A percentile compares a stretch with the other conserved stretches of the same genome.
phyloP scores from a whole-genome alignment of 345 rosid genomes.

The Noccaea caerulescens region DNA sequence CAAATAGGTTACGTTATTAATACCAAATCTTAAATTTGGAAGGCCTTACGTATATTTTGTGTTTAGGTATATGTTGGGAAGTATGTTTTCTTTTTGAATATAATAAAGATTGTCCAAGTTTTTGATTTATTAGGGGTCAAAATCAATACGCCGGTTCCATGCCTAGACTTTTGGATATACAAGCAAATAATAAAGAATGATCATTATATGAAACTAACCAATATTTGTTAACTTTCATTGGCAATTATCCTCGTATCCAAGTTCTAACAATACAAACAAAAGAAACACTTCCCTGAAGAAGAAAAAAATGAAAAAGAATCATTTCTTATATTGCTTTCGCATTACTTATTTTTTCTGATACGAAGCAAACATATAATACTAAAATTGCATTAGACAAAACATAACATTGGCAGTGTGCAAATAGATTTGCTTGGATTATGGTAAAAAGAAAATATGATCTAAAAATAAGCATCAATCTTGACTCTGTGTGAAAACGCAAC shows the following conservation, averaged over 20 bases:
- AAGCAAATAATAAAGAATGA: background rate
- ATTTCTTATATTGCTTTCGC: too few species aligned
- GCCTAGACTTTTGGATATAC: slow-evolving; percentile 30
- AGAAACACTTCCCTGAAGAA: background rate
- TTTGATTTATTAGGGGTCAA: slow-evolving; percentile 18
- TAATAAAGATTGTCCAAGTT: slow-evolving; percentile 14
- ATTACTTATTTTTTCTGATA: too few species aligned
- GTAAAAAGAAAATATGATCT: background rate
- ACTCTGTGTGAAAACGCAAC: slow-evolving; percentile 7
- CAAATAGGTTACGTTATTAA: background rate
- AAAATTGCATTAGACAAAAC: background rate
- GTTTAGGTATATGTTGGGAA: background rate
- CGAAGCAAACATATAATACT: background rate
- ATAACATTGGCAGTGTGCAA: background rate
- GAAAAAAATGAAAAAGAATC: background rate
- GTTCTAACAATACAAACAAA: background rate
- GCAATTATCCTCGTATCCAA: slow-evolving; percentile 13
- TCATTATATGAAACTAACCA: background rate
- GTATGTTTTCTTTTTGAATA: background rate
- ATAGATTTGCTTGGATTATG: background rate
- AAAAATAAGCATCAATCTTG: background rate
- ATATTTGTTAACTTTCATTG: slow-evolving; percentile 6
- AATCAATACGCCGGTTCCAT: slow-evolving; percentile 25
- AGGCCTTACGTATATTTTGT: background rate
- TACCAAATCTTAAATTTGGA: background rate